A percentile compares a stretch with the other conserved stretches of the same genome.
Evolutionary conservation across 1,284 basidiomycete genomes (phyloP).

Genomic region (Rhodotorula sp.): DNA sequence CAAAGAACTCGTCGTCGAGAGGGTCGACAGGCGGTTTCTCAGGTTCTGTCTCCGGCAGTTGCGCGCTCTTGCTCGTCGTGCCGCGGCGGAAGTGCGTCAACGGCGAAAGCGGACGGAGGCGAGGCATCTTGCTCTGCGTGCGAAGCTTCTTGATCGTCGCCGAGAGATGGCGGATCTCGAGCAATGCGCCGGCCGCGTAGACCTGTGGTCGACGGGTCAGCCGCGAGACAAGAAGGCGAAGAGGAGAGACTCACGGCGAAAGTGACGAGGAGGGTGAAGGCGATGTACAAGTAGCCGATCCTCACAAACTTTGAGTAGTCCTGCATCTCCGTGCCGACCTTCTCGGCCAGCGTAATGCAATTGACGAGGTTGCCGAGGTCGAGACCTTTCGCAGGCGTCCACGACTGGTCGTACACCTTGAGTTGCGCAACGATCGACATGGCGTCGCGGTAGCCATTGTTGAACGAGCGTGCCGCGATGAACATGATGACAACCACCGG

Average conservation of each 20-base stretch:
- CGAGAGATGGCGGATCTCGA: conserved; percentile 20
- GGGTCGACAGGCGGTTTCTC: neutral
- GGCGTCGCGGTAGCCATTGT: neutral
- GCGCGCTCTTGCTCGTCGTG: neutral
- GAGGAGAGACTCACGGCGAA: conserved; percentile 10
- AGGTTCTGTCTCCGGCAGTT: neutral
- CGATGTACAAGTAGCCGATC: conserved; percentile 4
- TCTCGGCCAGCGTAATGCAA: conserved; percentile 1
- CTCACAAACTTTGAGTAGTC: neutral
- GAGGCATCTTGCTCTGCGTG: neutral
- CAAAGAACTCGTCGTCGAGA: conserved; percentile 6
- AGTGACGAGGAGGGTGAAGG: conserved; percentile 6
- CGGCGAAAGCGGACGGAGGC: neutral
- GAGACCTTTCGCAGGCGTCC: conserved; percentile 9
- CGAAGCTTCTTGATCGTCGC: conserved; percentile 5
- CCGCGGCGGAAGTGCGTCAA: neutral
- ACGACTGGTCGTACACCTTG: neutral
- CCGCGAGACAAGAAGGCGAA: neutral
- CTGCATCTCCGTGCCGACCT: conserved; percentile 3
- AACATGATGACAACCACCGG: conserved; percentile 14
- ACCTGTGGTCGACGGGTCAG: neutral
- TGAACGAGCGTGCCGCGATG: conserved; percentile 9
- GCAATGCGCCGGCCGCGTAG: conserved; percentile 18
- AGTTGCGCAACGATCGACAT: neutral
- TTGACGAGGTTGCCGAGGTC: conserved; percentile 4